Conservation (phyloP, 768 basidiomycete species). For the Pilatotrama ljubarskyi region DNA sequence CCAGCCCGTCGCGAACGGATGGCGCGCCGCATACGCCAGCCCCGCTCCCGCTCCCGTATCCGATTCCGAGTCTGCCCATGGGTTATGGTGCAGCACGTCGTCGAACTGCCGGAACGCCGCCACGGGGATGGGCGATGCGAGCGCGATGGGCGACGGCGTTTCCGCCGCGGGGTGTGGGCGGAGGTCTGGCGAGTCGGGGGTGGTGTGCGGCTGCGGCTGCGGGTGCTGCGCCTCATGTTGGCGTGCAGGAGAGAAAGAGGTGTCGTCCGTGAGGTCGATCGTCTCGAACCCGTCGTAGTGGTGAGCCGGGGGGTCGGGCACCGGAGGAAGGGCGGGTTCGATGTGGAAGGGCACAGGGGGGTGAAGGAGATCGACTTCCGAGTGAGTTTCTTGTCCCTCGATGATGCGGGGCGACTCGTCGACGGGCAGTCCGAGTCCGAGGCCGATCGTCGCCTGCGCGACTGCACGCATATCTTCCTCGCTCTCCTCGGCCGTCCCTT, state of each 20-base stretch:
- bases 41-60: background rate
- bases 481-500: background rate
- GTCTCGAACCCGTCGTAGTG: constrained; percentile 12
- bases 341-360: background rate
- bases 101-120: constrained; percentile 3
- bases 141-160: constrained; percentile 13
- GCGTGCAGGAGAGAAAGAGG: background rate
- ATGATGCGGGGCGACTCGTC: background rate
- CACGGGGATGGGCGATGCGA: background rate
- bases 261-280: constrained; percentile 12
- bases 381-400: background rate
- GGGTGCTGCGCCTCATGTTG: background rate
- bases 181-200: background rate
- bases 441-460: background rate
- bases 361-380: background rate
- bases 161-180: background rate
- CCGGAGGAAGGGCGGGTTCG: background rate
- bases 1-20: background rate
- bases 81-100: constrained; percentile 1
- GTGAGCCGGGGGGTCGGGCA: background rate
- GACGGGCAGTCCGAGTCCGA: background rate
- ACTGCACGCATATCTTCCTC: background rate
- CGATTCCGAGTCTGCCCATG: background rate
- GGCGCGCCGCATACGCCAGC: background rate
- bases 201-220: background rate